Evolutionary conservation across 2,329 filamentous ascomycete genomes (phyloP), one percentile per base, ranked within the genome.

Genomic region (Phyllosticta ampelicida): DNA sequence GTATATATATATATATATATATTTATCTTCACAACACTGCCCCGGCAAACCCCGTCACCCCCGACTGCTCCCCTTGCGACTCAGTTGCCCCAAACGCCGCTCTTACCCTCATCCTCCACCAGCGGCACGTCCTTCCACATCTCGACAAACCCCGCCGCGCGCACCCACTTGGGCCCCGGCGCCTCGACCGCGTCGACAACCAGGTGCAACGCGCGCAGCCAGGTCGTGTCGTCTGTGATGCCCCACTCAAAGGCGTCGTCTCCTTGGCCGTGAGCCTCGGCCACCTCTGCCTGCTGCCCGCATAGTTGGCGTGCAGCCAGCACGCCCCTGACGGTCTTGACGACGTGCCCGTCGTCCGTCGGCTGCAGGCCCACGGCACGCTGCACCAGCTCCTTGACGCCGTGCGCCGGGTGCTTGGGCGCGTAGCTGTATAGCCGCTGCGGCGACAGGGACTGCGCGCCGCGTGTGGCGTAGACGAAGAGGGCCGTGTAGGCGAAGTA

Each of bases 401-500:
- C 1, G 65, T 64, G 3, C 65, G 64, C 53, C 75, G 72, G 44
- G 5, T 28, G 18, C 21, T 28, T 36, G 5, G 49, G 20, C 10
- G 4, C 18, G 19, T 60, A 56, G 13, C 26, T 21, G 20, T 26
- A 19, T 9, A 53, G n/a, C 1, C 21, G 18, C 5, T 13, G 2
- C 2, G 36, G 2, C 92, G 0, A 71, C 0, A 91, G 78, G 0
- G 78, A 71, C 0, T 89, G 86, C 1, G 78, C 80, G 3, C 80
- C 80, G 9, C 86, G 79, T 1, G 86, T 87, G 0, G 85, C 81
- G 68, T 95, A 96, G 72, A 90, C 77, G 5, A 85, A 67, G 5
- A 95, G 74, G 67, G 94, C 88, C 63, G 85, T 73, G 49, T 90
- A 82, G 54, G 85, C 87, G 71, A 95, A 95, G 82, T 85, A 91